phyloP scores from a whole-genome alignment of 139 green algal species.

The Micractinium sp. region DNA sequence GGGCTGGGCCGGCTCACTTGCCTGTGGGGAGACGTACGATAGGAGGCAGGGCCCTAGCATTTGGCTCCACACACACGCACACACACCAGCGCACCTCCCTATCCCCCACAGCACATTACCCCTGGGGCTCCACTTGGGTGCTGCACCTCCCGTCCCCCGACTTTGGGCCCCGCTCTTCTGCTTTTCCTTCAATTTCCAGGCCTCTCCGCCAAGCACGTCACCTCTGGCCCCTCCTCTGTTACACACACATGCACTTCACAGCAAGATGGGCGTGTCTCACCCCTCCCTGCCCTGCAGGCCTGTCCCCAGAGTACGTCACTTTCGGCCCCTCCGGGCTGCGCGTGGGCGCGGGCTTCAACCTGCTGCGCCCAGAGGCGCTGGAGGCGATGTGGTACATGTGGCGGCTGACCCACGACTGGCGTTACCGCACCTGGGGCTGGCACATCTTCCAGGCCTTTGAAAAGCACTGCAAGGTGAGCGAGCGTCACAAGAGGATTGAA shows the following conservation, averaged over 20 bases:
- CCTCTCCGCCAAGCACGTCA: too few relatives aligned
- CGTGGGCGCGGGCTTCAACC: conserved; percentile 54
- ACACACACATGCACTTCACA: background rate
- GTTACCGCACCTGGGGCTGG: conserved; percentile 80
- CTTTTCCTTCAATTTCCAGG: too few relatives aligned
- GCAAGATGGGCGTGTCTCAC: background rate
- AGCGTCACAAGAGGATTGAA: background rate
- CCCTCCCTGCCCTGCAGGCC: background rate
- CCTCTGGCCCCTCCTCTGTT: too few relatives aligned
- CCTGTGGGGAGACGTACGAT: too few relatives aligned
- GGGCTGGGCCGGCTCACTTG: too few relatives aligned
- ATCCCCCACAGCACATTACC: too few relatives aligned
- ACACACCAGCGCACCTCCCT: too few relatives aligned
- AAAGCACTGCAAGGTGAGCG: conserved; percentile 54
- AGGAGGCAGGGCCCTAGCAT: too few relatives aligned
- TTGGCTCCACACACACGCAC: too few relatives aligned
- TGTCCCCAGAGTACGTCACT: conserved; percentile 65
- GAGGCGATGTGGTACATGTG: conserved; percentile 60
- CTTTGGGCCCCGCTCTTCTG: too few relatives aligned
- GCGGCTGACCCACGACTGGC: conserved; percentile 60
- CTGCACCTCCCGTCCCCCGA: too few relatives aligned
- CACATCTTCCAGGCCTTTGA: conserved; percentile 76
- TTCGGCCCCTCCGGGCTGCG: conserved; percentile 53
- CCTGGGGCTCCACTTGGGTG: too few relatives aligned
- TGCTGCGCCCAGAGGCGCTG: conserved; percentile 75